Evolutionary conservation across 306 rosid genomes (phyloP).

Genomic region (Malus sieversii): DNA sequence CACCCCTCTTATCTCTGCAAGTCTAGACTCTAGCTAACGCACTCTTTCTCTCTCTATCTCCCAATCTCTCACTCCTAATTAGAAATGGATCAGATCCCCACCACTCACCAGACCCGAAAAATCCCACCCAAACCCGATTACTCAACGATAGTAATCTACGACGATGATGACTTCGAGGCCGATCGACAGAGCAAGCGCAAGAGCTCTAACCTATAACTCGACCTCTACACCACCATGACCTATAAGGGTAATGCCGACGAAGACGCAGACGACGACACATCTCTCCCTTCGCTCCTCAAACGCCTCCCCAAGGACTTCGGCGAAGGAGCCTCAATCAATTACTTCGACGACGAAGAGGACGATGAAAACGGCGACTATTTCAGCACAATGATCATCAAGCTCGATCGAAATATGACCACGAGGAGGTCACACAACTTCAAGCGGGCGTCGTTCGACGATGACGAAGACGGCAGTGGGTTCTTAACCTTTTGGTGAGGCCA

Average conservation of each 20-base stretch:
- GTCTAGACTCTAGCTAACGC: background rate
- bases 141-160: slow-evolving; percentile 68
- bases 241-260: slow-evolving; percentile 52
- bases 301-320: slow-evolving; percentile 92
- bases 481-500: slow-evolving; percentile 67
- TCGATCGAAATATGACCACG: slow-evolving; percentile 34
- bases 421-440: slow-evolving; percentile 29
- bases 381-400: slow-evolving; percentile 64
- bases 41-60: background rate
- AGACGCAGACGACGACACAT: slow-evolving; percentile 49
- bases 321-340: slow-evolving; percentile 71
- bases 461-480: slow-evolving; percentile 36
- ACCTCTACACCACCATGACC: slow-evolving; percentile 65
- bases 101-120: slow-evolving; percentile 32
- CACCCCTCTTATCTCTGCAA: too few relatives aligned
- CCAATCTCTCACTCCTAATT: background rate
- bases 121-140: slow-evolving; percentile 48
- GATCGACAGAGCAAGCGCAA: slow-evolving; percentile 22
- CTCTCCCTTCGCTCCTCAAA: slow-evolving; percentile 83
- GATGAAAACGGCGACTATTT: slow-evolving; percentile 39
- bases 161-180: slow-evolving; percentile 31
- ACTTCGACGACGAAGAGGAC: slow-evolving; percentile 49
- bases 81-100: slow-evolving; percentile 51
- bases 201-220: slow-evolving; percentile 21
- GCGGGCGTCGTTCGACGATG: slow-evolving; percentile 20